A percentile compares a stretch with the other conserved stretches of the same genome.
Evolutionary conservation across 192 early-diverging fungal genomes (phyloP).

Genomic region (Pilaira anomala): DNA sequence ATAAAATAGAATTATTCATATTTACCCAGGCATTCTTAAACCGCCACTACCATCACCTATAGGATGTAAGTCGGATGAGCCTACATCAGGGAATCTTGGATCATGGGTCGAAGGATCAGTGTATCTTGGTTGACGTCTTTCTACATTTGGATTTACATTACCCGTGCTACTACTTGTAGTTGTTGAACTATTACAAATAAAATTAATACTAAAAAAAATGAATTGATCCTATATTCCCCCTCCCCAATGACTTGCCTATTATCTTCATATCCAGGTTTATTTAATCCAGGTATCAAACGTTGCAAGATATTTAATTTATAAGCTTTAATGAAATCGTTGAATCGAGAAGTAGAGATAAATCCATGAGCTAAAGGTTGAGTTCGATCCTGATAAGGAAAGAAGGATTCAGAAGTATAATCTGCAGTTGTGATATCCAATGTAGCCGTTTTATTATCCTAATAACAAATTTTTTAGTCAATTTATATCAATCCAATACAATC

Average conservation of each 20-base stretch:
- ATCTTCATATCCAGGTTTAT: slow-evolving; percentile 72
- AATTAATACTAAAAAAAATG: too few species aligned
- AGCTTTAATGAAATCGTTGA: slow-evolving; percentile 57
- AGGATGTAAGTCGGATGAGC: slow-evolving; percentile 73
- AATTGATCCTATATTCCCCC: too few species aligned
- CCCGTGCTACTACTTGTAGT: not conserved
- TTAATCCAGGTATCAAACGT: slow-evolving; percentile 60
- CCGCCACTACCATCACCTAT: slow-evolving; percentile 43
- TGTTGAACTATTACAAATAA: not conserved
- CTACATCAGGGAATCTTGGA: slow-evolving; percentile 55
- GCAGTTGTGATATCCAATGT: slow-evolving; percentile 45
- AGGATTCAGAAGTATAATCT: slow-evolving; percentile 51
- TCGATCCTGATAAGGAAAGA: slow-evolving; percentile 41
- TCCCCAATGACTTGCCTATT: too few species aligned
- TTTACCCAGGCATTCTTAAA: slow-evolving; percentile 47
- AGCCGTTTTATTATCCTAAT: slow-evolving; percentile 49
- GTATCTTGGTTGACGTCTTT: not conserved
- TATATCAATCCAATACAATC: not conserved
- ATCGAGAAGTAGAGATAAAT: slow-evolving; percentile 53
- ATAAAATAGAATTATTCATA: not conserved
- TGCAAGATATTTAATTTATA: slow-evolving; percentile 67
- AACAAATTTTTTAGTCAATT: slow-evolving; percentile 1
- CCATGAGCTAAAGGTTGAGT: slow-evolving; percentile 44
- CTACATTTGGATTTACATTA: not conserved
- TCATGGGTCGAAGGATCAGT: not conserved